Conservation (phyloP, 2,329 filamentous ascomycete species). For the Moelleriella libera region DNA sequence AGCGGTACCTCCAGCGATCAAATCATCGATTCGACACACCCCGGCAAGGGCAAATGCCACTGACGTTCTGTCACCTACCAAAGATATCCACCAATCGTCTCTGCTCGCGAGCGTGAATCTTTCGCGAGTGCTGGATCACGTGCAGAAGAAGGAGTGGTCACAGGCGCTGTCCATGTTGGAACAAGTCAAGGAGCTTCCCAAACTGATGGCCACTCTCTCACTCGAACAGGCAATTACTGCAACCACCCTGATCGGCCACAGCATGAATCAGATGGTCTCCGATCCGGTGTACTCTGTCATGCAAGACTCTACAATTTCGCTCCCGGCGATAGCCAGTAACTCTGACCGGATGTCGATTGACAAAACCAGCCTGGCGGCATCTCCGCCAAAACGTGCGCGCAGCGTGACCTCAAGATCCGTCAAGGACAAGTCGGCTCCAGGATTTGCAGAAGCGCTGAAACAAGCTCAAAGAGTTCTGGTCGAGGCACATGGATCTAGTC, state of each 20-base stretch:
- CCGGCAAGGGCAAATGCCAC: constrained; percentile 7
- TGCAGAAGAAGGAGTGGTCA: constrained; percentile 39
- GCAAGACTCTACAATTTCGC: constrained; percentile 83
- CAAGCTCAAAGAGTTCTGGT: constrained; percentile 53
- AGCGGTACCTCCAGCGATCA: constrained; percentile 11
- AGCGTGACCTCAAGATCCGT: constrained; percentile 10
- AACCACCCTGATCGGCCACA: constrained; percentile 52
- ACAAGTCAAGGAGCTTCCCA: constrained; percentile 29
- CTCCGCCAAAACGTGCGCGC: constrained; percentile 19
- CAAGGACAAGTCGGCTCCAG: constrained; percentile 16
- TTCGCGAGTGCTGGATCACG: constrained; percentile 26
- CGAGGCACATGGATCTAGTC: constrained; percentile 45
- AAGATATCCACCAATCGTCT: constrained; percentile 21
- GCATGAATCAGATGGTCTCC: constrained; percentile 56
- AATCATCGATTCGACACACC: constrained; percentile 7
- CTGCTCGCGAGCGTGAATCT: constrained; percentile 20
- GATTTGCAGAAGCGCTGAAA: constrained; percentile 45
- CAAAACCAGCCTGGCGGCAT: constrained; percentile 19
- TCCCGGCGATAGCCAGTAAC: constrained; percentile 49
- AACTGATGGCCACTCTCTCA: constrained; percentile 21
- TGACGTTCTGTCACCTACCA: constrained; percentile 10
- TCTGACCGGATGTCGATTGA: constrained; percentile 25
- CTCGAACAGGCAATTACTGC: constrained; percentile 49
- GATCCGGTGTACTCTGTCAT: constrained; percentile 82
- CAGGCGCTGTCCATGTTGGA: constrained; percentile 42